phyloP scores from a whole-genome alignment of 768 basidiomycete species.

The Hygrophorus pudorinus region DNA sequence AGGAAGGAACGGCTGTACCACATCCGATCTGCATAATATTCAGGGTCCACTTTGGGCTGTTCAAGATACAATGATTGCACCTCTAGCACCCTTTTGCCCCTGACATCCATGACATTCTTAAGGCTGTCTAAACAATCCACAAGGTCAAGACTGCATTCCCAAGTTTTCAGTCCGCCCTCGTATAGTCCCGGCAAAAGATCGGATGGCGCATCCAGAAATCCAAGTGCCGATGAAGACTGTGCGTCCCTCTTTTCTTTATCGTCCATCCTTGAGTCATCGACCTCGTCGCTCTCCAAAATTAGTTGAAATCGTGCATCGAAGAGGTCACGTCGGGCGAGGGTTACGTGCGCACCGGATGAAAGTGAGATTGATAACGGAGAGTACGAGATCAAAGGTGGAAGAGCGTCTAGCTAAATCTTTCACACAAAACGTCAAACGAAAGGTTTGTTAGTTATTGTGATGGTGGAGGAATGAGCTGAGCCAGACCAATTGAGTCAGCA shows the following conservation, averaged over 20 bases:
- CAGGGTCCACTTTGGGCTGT: background rate
- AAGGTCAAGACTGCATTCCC: constrained; percentile 92
- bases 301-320: constrained; percentile 96
- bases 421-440: background rate
- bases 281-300: constrained; percentile 44
- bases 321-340: constrained; percentile 72
- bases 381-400: constrained; percentile 73
- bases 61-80: constrained; percentile 28
- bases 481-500: constrained; percentile 18
- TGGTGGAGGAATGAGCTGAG: background rate
- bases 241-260: constrained; percentile 9
- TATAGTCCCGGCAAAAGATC: constrained; percentile 90
- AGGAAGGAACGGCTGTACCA: constrained; percentile 80
- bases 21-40: constrained; percentile 63
- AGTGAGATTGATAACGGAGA: constrained; percentile 57
- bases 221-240: constrained; percentile 27
- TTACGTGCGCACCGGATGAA: constrained; percentile 20
- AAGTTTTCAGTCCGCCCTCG: constrained; percentile 95
- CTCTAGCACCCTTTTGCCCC: constrained; percentile 61
- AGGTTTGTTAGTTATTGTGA: too few species aligned
- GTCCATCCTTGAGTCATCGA: constrained; percentile 17
- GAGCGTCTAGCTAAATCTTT: constrained; percentile 44
- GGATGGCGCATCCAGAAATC: constrained; percentile 72
- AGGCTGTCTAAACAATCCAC: constrained; percentile 50
- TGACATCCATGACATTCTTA: constrained; percentile 15